Percentiles rank a stretch among this genome's conserved stretches.
phyloP scores from a whole-genome alignment of 495 filamentous ascomycete species.

The Neurospora sp. region DNA sequence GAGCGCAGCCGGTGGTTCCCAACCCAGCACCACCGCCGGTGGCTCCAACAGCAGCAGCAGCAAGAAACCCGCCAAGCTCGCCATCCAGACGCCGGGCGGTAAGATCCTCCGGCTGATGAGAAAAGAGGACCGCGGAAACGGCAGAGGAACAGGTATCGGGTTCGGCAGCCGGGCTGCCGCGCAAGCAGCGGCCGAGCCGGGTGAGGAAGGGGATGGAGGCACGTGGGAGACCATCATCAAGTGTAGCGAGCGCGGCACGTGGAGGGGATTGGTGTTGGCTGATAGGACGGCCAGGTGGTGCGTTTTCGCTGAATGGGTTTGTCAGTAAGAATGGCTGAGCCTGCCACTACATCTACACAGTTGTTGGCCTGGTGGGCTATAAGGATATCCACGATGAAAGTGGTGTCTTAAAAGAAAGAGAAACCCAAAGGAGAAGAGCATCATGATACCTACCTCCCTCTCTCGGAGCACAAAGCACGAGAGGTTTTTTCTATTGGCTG shows the following conservation, averaged over 20 bases:
- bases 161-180: constrained; percentile 31
- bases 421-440: background rate
- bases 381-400: background rate
- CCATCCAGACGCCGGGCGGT: constrained; percentile 89
- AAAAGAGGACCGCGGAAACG: constrained; percentile 60
- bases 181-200: constrained; percentile 33
- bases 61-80: constrained; percentile 88
- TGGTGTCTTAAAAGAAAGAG: background rate
- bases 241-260: constrained; percentile 80
- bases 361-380: too few relatives aligned
- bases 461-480: background rate
- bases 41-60: constrained; percentile 23
- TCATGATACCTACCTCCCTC: too few relatives aligned
- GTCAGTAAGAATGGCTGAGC: constrained; percentile 18
- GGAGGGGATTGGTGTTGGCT: constrained; percentile 88
- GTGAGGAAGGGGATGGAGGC: constrained; percentile 61
- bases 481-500: background rate
- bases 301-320: constrained; percentile 95
- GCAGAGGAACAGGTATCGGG: constrained; percentile 22
- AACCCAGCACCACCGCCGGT: constrained; percentile 35
- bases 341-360: background rate
- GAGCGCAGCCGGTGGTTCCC: constrained; percentile 46
- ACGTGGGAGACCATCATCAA: constrained; percentile 98
- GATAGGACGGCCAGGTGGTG: constrained; percentile 96
- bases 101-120: constrained; percentile 87